phyloP scores from a whole-genome alignment of 257 asterid species.

The Solanum lycopersicoides region DNA sequence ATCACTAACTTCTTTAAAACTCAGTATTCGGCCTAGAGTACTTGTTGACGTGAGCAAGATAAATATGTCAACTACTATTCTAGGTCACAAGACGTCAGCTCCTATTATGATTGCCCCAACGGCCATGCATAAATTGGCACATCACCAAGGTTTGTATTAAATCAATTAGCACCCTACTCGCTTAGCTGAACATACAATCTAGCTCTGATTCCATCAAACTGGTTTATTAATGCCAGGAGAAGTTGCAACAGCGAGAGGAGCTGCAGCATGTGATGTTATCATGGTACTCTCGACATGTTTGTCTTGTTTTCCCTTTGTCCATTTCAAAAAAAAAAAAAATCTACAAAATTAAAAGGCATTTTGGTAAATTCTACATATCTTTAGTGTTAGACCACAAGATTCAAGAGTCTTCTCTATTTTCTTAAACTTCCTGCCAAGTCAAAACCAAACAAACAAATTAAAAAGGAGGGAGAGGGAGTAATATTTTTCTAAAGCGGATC shows the following conservation, averaged over 20 bases:
- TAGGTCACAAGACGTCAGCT: slow-evolving; percentile 42
- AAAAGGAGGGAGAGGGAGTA: neutral
- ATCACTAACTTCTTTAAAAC: neutral
- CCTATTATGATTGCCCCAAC: slow-evolving; percentile 63
- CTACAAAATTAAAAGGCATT: neutral
- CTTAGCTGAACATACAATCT: neutral
- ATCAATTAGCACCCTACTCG: neutral
- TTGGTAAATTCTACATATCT: neutral
- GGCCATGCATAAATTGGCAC: slow-evolving; percentile 38
- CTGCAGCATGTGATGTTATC: slow-evolving; percentile 39
- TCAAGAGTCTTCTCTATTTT: neutral
- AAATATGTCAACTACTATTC: slow-evolving; percentile 37
- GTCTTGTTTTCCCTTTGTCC: neutral
- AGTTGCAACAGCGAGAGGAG: slow-evolving; percentile 65
- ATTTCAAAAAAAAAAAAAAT: neutral
- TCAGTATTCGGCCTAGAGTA: slow-evolving; percentile 47
- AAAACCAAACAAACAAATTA: neutral
- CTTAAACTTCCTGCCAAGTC: neutral
- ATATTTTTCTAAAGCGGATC: neutral
- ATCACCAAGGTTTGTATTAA: slow-evolving; percentile 32
- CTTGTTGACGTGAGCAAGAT: slow-evolving; percentile 48
- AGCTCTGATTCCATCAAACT: neutral
- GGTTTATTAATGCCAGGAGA: slow-evolving; percentile 28
- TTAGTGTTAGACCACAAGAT: neutral
- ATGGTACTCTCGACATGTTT: slow-evolving; percentile 22